Evolutionary conservation across 2,329 filamentous ascomycete genomes (phyloP).

Genomic region (Penicillium sp.): DNA sequence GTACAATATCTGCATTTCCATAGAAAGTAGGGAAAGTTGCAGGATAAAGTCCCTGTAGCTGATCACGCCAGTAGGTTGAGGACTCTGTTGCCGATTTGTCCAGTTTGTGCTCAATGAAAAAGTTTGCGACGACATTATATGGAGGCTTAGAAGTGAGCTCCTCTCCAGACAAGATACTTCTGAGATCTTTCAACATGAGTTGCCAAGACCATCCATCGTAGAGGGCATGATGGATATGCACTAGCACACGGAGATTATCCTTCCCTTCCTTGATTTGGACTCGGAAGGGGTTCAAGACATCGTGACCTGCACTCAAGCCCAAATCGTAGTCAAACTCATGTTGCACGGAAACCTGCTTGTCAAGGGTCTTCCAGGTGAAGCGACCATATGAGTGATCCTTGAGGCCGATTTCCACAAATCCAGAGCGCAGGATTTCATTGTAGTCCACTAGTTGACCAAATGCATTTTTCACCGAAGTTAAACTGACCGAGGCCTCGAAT

Average conservation of each 20-base stretch:
- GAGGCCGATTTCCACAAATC: conserved; percentile 60
- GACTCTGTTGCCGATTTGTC: conserved; percentile 43
- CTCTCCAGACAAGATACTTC: conserved; percentile 47
- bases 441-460: conserved; percentile 51
- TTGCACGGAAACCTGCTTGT: conserved; percentile 47
- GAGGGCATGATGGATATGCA: conserved; percentile 75
- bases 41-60: conserved; percentile 60
- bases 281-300: conserved; percentile 59
- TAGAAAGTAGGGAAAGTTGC: conserved; percentile 60
- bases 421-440: conserved; percentile 71
- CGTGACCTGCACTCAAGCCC: conserved; percentile 31
- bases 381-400: conserved; percentile 56
- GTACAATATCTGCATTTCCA: conserved; percentile 32
- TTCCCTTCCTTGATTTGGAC: conserved; percentile 54
- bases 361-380: conserved; percentile 61
- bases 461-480: conserved; percentile 48
- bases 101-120: conserved; percentile 41
- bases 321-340: conserved; percentile 44
- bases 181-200: conserved; percentile 67
- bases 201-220: conserved; percentile 96
- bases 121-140: conserved; percentile 61
- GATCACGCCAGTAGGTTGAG: conserved; percentile 67
- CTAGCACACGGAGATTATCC: conserved; percentile 33
- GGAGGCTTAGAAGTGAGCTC: conserved; percentile 50
- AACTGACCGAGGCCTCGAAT: conserved; percentile 43